Percentiles rank a stretch among this genome's conserved stretches.
phyloP scores from a whole-genome alignment of 768 basidiomycete species.

The Boletales sp. region DNA sequence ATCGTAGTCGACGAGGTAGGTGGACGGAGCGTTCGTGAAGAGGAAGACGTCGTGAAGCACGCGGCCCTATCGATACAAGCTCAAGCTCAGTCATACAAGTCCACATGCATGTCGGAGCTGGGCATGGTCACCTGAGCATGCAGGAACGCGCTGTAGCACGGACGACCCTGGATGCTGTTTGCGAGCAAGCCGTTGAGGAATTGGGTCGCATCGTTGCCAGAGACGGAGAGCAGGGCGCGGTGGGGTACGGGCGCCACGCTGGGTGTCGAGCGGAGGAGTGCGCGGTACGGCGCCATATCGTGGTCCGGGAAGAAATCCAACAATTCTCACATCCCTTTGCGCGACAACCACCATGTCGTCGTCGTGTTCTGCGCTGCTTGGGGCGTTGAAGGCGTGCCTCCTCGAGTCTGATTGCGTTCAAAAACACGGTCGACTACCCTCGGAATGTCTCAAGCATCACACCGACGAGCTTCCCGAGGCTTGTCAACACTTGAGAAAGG shows the following conservation, averaged over 20 bases:
- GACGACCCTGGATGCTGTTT: slow-evolving; percentile 45
- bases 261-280: slow-evolving; percentile 46
- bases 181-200: slow-evolving; percentile 81
- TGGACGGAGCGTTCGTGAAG: slow-evolving; percentile 51
- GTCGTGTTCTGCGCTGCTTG: slow-evolving; percentile 73
- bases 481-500: slow-evolving; percentile 74
- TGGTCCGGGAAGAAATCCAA: not conserved
- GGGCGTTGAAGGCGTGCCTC: slow-evolving; percentile 79
- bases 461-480: slow-evolving; percentile 72
- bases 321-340: slow-evolving; percentile 6
- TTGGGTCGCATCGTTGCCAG: slow-evolving; percentile 73
- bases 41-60: slow-evolving; percentile 88
- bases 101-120: too few species aligned
- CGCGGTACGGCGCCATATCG: slow-evolving; percentile 31
- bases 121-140: slow-evolving; percentile 64
- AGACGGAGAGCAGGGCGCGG: slow-evolving; percentile 68
- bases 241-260: slow-evolving; percentile 60
- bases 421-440: slow-evolving; percentile 74
- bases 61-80: slow-evolving; percentile 57
- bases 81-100: slow-evolving; percentile 1
- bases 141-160: slow-evolving; percentile 69
- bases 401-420: slow-evolving; percentile 85
- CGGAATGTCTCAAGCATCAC: slow-evolving; percentile 79
- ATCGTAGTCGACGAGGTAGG: slow-evolving; percentile 74
- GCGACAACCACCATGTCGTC: slow-evolving; percentile 56